Base-by-base conservation (phyloP, 2,329 filamentous ascomycete species). In the Arthrinium puccinioides region DNA sequence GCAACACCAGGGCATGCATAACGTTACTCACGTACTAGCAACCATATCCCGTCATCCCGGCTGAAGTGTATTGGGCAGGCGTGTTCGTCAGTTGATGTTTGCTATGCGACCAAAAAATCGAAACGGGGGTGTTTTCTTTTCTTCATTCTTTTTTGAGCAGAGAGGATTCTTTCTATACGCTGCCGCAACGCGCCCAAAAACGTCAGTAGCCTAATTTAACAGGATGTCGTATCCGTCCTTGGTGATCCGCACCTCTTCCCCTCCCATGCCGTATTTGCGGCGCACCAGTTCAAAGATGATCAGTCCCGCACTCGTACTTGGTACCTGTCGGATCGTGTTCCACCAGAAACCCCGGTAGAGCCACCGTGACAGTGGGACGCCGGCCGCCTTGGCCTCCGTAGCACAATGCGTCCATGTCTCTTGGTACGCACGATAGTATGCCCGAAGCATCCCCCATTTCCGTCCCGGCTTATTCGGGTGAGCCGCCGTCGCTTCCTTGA, bases 211-310 rank as follows among this genome's bases (percentile, higher is more conserved):
- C 52, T 61, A 70, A 37, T 59, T 55, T 32, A 87, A 63, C 44
- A 86, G 50, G 49, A 88, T 86, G 49, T 86, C 79, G 48, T 84
- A 84, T 2, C 81, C 80, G 45, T 84, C 81, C 54, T 76, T 76
- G 33, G 70, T 73, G 37, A 84, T 86, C 47, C 69, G 70, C 44
- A 79, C 78, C 49, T 72, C 72, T 34, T 82, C 79, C 14, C 68
- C 67, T 2, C 72, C 70, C 40, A 74, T 66, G 2, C 79, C 80
- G 48, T 87, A 88, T 59, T 85, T 86, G 24, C 83, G 67, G 39
- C 84, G 66, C 25, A 87, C 77, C 30, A 89, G 54, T 60, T 89
- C 84, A 54, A 89, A 89, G 15, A 87, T 84, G 47, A 89, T 85
- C 41, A 89, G 55, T 0, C 83, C 84, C 0, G 84, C 84, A 42